phyloP scores from a whole-genome alignment of 805 yeast genomes.

The Candida stauntonica region DNA sequence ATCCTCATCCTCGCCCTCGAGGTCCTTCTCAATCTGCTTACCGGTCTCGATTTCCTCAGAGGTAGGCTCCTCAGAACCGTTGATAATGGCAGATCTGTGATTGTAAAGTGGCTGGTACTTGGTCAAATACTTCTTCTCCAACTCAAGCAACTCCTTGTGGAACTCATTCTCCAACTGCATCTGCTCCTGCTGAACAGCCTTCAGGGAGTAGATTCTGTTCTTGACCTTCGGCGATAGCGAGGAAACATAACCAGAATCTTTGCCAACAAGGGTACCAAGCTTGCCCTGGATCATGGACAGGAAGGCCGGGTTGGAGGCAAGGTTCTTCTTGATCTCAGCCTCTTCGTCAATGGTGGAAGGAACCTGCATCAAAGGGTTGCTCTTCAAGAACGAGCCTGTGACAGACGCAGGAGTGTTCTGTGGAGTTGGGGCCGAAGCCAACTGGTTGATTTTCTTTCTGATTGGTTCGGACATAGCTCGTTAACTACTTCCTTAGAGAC shows the following conservation, averaged over 20 bases:
- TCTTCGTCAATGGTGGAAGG: conserved; percentile 69
- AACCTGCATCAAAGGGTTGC: conserved; percentile 43
- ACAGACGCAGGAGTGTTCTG: conserved; percentile 96
- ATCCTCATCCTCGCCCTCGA: conserved; percentile 39
- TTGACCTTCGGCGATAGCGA: conserved; percentile 68
- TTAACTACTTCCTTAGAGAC: too few relatives aligned
- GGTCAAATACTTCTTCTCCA: conserved; percentile 74
- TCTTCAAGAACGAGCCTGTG: conserved; percentile 65
- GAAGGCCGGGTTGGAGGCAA: conserved; percentile 77
- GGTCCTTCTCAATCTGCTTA: conserved; percentile 58
- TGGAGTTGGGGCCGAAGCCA: conserved; percentile 94
- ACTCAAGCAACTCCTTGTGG: conserved; percentile 79
- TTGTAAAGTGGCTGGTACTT: conserved; percentile 74
- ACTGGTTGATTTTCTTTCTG: conserved; percentile 67
- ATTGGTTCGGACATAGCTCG: conserved; percentile 81
- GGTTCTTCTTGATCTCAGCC: conserved; percentile 34
- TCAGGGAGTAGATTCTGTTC: conserved; percentile 75
- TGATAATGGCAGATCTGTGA: conserved; percentile 65
- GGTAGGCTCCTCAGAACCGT: conserved; percentile 74
- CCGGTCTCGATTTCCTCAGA: conserved; percentile 77
- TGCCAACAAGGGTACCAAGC: conserved; percentile 78
- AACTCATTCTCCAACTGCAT: conserved; percentile 84
- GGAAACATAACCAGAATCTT: conserved; percentile 81
- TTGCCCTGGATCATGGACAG: conserved; percentile 87
- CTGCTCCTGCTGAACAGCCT: conserved; percentile 74